phyloP scores from a whole-genome alignment of 1,284 basidiomycete genomes.

The Moesziomyces aphidis region DNA sequence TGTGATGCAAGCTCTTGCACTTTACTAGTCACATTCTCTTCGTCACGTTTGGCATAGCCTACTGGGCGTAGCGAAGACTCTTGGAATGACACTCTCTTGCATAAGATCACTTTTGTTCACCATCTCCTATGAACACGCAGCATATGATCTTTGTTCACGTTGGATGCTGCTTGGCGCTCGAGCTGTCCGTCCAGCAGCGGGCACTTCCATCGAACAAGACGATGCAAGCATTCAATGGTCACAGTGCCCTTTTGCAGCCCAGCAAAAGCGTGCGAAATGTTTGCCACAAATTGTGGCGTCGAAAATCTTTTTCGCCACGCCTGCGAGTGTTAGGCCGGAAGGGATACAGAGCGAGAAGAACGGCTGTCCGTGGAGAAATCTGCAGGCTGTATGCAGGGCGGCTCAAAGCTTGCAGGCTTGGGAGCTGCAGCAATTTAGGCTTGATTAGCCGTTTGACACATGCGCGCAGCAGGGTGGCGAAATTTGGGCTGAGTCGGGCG shows the following conservation, averaged over 20 bases:
- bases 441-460: slow-evolving; percentile 11
- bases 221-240: too few relatives aligned
- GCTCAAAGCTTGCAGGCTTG: slow-evolving; percentile 17
- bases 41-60: too few relatives aligned
- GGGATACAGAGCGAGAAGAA: background rate
- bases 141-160: too few relatives aligned
- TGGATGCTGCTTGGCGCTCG: too few relatives aligned
- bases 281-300: background rate
- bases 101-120: too few relatives aligned
- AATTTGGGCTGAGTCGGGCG: slow-evolving; percentile 21
- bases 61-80: too few relatives aligned
- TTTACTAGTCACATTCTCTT: background rate
- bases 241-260: background rate
- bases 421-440: background rate
- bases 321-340: background rate
- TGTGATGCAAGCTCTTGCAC: background rate
- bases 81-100: too few relatives aligned
- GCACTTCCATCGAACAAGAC: background rate
- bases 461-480: slow-evolving; percentile 14
- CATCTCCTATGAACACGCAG: too few relatives aligned
- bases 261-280: background rate
- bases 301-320: background rate
- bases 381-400: slow-evolving; percentile 29
- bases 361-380: background rate
- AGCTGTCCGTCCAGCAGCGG: too few relatives aligned